phyloP scores from a whole-genome alignment of 2,329 filamentous ascomycete genomes.

The Ceratocystiopsis sp. region DNA sequence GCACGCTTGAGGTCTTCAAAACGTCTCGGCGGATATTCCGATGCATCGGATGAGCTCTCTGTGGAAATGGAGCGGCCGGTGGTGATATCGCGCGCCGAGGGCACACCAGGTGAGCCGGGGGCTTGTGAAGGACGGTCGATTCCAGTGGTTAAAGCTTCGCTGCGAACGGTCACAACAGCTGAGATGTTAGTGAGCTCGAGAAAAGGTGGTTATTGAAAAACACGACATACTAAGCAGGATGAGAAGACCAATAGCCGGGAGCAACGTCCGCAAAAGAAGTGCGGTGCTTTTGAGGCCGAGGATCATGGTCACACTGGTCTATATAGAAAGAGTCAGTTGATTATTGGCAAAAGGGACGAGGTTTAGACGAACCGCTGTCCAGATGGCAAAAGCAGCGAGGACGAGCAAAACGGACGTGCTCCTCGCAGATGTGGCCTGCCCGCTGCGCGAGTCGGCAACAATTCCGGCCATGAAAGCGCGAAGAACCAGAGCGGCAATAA shows the following conservation, averaged over 20 bases:
- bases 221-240: conserved; percentile 28
- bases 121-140: conserved; percentile 15
- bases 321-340: background rate
- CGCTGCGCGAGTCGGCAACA: conserved; percentile 17
- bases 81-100: conserved; percentile 14
- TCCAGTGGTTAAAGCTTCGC: conserved; percentile 16
- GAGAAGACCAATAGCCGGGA: conserved; percentile 33
- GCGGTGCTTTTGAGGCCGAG: conserved; percentile 27
- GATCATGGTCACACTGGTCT: conserved; percentile 35
- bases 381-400: conserved; percentile 29
- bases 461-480: conserved; percentile 22
- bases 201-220: too few relatives aligned
- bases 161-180: conserved; percentile 16
- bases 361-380: conserved; percentile 27
- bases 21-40: conserved; percentile 24
- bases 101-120: conserved; percentile 21
- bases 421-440: conserved; percentile 13
- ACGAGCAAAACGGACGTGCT: conserved; percentile 25
- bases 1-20: conserved; percentile 31
- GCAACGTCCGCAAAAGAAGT: conserved; percentile 28
- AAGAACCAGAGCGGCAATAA: conserved; percentile 25
- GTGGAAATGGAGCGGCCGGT: conserved; percentile 24
- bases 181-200: background rate
- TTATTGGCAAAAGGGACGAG: too few relatives aligned
- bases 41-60: conserved; percentile 18